Base-by-base conservation (phyloP, 163 green algal species). In the Trebouxiophyceae sp. region DNA sequence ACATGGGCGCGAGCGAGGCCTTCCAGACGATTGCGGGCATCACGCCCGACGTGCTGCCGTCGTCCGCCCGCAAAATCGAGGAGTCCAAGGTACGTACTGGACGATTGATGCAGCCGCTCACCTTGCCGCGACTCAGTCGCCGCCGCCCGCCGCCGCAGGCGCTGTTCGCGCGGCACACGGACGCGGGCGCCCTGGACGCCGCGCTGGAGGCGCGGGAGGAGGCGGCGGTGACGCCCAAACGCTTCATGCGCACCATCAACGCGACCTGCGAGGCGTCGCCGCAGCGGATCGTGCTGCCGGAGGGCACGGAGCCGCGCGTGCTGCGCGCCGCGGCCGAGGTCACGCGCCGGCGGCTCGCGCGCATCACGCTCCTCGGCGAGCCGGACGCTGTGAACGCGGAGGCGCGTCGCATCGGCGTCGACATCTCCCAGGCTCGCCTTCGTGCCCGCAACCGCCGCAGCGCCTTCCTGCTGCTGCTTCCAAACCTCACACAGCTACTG, bases 241-340 rank as follows among this genome's bases (percentile, higher is more conserved):
- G 78, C 65, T 93, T 93, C 67, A 65, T 77, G 44, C 74, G 91
- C 73, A 69, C 68, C 22, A 80, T 93, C 54, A 79, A 83, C 55
- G 67, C 67, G 22, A 82, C 72, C 58, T 91, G 85, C 77, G 54
- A 69, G 8, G 46, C 58, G 12, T 47, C 79, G 54, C 76, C 65
- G 6, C 79, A 91, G 72, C 78, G 79, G 70, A 90, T 96, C 32
- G 86, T 95, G 55, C 80, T 96, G 55, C 89, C 89, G 26, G 89
- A 95, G 77, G 84, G 70, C 0, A 61, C 62, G 16, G 89, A 96
- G 67, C 76, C 72, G 32, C 80, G 90, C 34, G 78, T 96, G 33
- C 69, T 96, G 60, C 63, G 72, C 6, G 90, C 90, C 1, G 90
- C 87, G 2, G 76, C 72, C 0, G 80, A 94, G 68, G 63, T 90